Base-by-base conservation (phyloP, 2,329 filamentous ascomycete genomes). In the Colletotrichum sp. region DNA sequence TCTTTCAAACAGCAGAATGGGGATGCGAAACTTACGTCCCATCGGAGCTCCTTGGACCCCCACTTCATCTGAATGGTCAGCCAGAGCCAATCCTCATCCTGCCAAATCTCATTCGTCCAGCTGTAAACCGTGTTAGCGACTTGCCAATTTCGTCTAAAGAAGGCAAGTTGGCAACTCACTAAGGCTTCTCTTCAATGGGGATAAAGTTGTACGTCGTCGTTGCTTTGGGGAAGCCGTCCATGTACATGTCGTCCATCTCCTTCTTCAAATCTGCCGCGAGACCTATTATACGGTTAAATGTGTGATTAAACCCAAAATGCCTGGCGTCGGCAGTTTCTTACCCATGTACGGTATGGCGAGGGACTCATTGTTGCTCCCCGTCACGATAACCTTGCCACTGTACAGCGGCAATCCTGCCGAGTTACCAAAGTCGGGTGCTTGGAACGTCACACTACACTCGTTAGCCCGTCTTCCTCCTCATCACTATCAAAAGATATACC, bases 321-420 rank as follows among this genome's bases (percentile, higher is more conserved):
- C 1, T 4, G 0, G 4, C 8, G 2, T 16, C 4, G 21, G n/a
- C 13, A 6, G 13, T 28, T 1, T 14, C 48, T 24, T 21, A 77
- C 83, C 82, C n/a, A 81, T 57, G 78, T 85, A 84, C 1, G 83
- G 83, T 14, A 84, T 78, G 7, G 79, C 81, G 9, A 85, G 78
- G 28, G 81, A 78, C 52, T 85, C 84, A 13, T 81, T 81, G 30
- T 80, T 81, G 68, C 80, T 81, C 2, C 79, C 80, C 12, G 76
- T 78, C 43, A 84, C 77, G 12, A 83, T 78, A 12, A 84, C 78
- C 57, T 83, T 83, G 12, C 83, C 83, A 52, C 82, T 82, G 60
- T 84, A 84, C 21, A 84, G 69, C 5, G 83, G 83, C 32, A 85
- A 68, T 16, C 77, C 79, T 6, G 78, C 77, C 1, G 80, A 36